Evolutionary conservation across 1,284 basidiomycete genomes (phyloP), one percentile per base, ranked within the genome.

Genomic region (Somion occarium): DNA sequence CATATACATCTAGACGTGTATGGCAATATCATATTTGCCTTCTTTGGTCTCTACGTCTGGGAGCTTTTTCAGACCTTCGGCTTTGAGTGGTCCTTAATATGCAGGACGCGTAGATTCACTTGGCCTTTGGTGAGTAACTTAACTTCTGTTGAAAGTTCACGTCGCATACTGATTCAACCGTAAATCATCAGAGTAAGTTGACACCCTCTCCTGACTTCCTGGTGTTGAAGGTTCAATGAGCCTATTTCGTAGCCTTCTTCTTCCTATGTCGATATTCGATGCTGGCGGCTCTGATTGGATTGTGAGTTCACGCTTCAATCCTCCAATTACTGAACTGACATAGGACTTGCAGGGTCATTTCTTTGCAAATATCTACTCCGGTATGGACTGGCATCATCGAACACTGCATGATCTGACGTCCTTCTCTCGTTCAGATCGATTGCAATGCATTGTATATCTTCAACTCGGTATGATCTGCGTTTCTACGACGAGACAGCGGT

Each of bases 231-330:
- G 24, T 25, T 30, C 20, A 12, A 23, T n/a, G 20, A 42, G 3
- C 24, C 13, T 42, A 15, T 7, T 22, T 42, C 25, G 25, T 59
- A 85, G 84, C 79, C 27, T 79, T 83, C 53, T 84, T 84, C 63
- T 85, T 86, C 62, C 67, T 85, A 25, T 83, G 79, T 61, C 79
- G 85, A 53, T 87, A 87, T 63, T 82, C 80, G 61, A 79, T 86
- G 71, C 58, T 85, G 19, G 69, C 78, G 53, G 76, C 83, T 2
- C 72, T 86, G 55, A 64, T 82, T 56, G 82, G 83, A 50, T 58
- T 87, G 83, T 85, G 61, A 68, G 72, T 61, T 1, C 19, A 15
- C 27, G 44, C 12, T 27, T 44, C 38, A 45, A n/a, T 5, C 22
- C 15, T 15, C 11, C 27, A 11, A 18, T 1, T 3, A 3, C 26